These are phyloP conservation scores for Leishmania tropica DNA, from an alignment of 208 protist species.

Conservation along the genomic window DNA sequence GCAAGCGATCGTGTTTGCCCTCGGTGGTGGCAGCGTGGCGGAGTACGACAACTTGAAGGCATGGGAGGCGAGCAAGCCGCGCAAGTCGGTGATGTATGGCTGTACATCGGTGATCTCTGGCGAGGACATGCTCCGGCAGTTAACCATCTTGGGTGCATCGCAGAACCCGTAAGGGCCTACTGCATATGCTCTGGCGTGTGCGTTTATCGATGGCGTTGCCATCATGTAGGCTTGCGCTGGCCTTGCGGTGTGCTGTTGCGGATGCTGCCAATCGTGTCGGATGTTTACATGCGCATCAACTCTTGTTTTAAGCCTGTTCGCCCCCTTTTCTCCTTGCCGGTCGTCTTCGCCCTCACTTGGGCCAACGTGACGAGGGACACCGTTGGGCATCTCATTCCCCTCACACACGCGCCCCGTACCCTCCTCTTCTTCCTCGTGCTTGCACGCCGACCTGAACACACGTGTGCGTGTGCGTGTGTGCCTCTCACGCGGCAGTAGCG, in stretches of 20 bases:
- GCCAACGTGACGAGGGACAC: neutral
- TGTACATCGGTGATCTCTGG: slow-evolving; percentile 82
- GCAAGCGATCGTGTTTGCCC: slow-evolving; percentile 87
- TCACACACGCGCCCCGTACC: neutral
- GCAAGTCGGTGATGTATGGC: slow-evolving; percentile 88
- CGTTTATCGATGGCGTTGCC: neutral
- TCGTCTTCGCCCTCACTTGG: neutral
- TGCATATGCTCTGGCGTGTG: neutral
- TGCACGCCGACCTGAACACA: neutral
- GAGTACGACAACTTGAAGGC: slow-evolving; percentile 92
- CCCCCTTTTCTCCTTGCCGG: neutral
- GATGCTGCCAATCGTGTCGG: neutral
- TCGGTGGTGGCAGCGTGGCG: slow-evolving; percentile 81
- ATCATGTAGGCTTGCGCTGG: neutral
- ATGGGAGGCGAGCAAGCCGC: slow-evolving; percentile 74
- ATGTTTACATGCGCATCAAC: neutral
- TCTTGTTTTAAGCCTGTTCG: neutral
- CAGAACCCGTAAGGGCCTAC: slow-evolving; percentile 11
- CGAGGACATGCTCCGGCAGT: slow-evolving; percentile 77
- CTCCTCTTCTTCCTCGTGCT: neutral
- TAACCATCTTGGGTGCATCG: slow-evolving; percentile 52
- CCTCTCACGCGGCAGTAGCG: neutral
- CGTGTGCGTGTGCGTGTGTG: neutral
- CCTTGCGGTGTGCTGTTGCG: neutral
- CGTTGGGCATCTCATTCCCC: neutral